Evolutionary conservation across 805 yeast species (phyloP), one percentile per base, ranked within the genome.

Genomic region (Clavispora vitiphila): DNA sequence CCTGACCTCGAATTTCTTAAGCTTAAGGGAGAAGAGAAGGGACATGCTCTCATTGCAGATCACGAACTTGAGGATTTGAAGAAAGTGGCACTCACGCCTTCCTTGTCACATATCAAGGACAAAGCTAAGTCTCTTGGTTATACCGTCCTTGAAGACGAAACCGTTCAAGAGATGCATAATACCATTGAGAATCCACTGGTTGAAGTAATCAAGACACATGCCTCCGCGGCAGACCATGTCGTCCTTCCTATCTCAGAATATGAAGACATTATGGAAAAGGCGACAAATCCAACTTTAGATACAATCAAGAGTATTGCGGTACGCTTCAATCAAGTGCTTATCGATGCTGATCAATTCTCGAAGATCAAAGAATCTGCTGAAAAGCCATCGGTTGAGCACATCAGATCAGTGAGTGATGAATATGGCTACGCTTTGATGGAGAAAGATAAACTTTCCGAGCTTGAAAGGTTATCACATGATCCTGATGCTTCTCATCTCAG

Each of bases 81-180:
- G 19, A 41, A 40, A 34, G 30, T 44, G 16, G 58, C 53, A 1
- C 41, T 48, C 20, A 35, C 38, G 11, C 60, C 61, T 5, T 32
- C 54, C 2, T 31, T 42, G 5, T 51, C 47, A 10, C 36, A 30
- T 12, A 22, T 48, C 5, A 31, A 37, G 6, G 38, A 42, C 16
- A 43, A 44, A 15, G 53, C 50, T 9, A 50, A 48, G 4, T 14
- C 40, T 8, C 38, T 53, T 24, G 49, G 49, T 48, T 38, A 50
- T 27, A 40, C 32, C 2, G 29, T 46, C 0, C 20, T 49, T n/a
- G 25, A 34, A 8, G 40, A 29, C 4, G 21, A 12, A 0, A 37
- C 34, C 8, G 30, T 42, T 15, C 34, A 43, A 15, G 42, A 50
- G 8, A 35, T 47, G 27, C 21, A 43, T 8, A 34, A 55, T 6